A percentile compares a stretch with the other conserved stretches of the same genome.
phyloP scores from a whole-genome alignment of 2,329 filamentous ascomycete genomes.

The Bipolaris gigantea region DNA sequence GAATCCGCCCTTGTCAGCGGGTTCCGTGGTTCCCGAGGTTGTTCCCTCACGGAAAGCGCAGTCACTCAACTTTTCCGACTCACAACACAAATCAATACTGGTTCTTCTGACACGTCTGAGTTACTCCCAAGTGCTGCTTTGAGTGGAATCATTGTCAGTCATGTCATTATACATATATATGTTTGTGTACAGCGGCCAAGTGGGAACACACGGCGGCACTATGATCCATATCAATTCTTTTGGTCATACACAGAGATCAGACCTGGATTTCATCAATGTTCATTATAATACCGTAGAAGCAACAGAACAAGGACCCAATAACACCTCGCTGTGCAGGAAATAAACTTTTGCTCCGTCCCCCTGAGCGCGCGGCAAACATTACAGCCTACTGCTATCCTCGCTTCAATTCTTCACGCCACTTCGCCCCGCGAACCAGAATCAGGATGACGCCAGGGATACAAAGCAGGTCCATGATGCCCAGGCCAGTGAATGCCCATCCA shows the following conservation, averaged over 20 bases:
- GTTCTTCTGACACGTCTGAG: background rate
- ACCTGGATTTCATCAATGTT: background rate
- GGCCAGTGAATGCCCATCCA: conserved; percentile 48
- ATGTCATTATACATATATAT: background rate
- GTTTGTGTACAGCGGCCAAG: background rate
- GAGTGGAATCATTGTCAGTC: background rate
- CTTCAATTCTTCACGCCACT: conserved; percentile 27
- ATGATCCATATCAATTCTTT: too few species aligned
- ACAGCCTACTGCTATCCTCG: conserved; percentile 11
- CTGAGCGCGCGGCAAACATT: background rate
- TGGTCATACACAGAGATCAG: background rate
- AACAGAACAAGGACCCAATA: background rate
- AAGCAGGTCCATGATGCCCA: conserved; percentile 40
- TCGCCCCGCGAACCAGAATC: conserved; percentile 25
- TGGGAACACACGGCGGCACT: background rate
- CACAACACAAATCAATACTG: background rate
- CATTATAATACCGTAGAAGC: background rate
- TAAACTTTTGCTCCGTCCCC: background rate
- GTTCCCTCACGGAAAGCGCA: background rate
- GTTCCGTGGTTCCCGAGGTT: conserved; percentile 8
- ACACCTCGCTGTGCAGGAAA: conserved; percentile 20
- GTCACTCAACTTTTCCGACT: background rate
- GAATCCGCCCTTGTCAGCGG: conserved; percentile 3
- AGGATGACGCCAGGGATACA: conserved; percentile 30
- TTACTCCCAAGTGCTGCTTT: background rate